Conservation (phyloP, 106 monocot species). For the Dendrobium chrysotoxum region DNA sequence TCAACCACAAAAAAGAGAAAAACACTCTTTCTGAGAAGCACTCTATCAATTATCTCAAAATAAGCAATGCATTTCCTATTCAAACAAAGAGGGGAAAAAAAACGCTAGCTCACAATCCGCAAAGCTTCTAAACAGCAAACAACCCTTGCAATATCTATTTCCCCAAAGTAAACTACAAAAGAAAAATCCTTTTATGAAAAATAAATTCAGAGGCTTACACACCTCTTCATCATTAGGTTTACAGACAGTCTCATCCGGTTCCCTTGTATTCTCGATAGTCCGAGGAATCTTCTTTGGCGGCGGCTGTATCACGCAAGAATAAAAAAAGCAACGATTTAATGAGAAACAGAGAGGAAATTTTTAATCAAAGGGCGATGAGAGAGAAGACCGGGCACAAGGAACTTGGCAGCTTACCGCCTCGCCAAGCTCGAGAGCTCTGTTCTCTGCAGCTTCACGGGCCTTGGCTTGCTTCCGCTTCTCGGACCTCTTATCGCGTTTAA, state of each 20-base stretch:
- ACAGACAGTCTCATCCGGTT: conserved; percentile 58
- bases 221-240: conserved; percentile 64
- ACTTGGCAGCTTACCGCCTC: conserved; percentile 36
- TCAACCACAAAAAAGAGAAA: not conserved
- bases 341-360: not conserved
- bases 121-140: not conserved
- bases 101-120: not conserved
- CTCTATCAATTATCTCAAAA: too few species aligned
- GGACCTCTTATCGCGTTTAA: conserved; percentile 74
- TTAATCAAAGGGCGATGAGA: not conserved
- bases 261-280: conserved; percentile 69
- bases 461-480: conserved; percentile 63
- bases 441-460: conserved; percentile 46
- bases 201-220: not conserved
- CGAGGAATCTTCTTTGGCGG: conserved; percentile 36
- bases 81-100: not conserved
- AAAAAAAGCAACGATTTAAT: not conserved
- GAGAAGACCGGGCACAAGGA: not conserved
- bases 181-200: not conserved
- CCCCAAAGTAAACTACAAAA: not conserved
- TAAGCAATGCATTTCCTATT: not conserved
- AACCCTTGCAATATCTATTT: not conserved
- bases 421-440: conserved; percentile 73
- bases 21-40: not conserved
- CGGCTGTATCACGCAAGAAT: conserved; percentile 17